A percentile compares a stretch with the other conserved stretches of the same genome.
These are phyloP conservation scores for Plantago major DNA, from an alignment of 257 asterid species.

Conservation along the genomic window DNA sequence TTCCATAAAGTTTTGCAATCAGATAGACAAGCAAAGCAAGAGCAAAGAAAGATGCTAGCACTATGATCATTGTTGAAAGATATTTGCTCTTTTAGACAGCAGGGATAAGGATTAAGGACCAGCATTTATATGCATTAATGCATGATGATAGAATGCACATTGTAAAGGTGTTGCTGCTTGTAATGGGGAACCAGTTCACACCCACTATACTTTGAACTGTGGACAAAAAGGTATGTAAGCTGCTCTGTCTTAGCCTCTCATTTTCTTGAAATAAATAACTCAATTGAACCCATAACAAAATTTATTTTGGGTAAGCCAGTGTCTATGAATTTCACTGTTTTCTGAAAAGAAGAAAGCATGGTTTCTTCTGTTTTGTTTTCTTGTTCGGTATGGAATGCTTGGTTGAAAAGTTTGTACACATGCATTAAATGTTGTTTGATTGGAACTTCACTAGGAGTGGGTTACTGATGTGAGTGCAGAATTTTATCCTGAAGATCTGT, in stretches of 20 bases:
- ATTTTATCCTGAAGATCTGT: background rate
- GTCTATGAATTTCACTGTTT: background rate
- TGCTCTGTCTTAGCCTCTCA: background rate
- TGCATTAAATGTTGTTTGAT: too few species aligned
- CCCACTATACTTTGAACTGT: background rate
- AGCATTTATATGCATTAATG: too few species aligned
- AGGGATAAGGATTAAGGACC: too few species aligned
- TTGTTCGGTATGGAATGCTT: background rate
- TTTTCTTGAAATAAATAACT: background rate
- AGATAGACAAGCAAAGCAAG: conserved; percentile 2
- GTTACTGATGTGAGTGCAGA: conserved; percentile 2
- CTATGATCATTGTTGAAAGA: conserved; percentile 5
- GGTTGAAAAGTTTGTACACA: too few species aligned
- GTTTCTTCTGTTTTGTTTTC: background rate
- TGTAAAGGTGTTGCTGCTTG: background rate
- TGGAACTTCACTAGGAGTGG: too few species aligned
- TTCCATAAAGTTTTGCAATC: background rate
- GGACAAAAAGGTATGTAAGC: background rate
- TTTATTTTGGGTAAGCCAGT: too few species aligned
- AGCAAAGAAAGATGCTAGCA: conserved; percentile 5
- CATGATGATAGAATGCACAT: background rate
- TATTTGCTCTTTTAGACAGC: too few species aligned
- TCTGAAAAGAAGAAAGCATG: background rate
- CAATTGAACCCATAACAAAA: too few species aligned
- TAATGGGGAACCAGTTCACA: background rate